Conservation (phyloP, 768 basidiomycete genomes). For the Filobasidium floriforme region DNA sequence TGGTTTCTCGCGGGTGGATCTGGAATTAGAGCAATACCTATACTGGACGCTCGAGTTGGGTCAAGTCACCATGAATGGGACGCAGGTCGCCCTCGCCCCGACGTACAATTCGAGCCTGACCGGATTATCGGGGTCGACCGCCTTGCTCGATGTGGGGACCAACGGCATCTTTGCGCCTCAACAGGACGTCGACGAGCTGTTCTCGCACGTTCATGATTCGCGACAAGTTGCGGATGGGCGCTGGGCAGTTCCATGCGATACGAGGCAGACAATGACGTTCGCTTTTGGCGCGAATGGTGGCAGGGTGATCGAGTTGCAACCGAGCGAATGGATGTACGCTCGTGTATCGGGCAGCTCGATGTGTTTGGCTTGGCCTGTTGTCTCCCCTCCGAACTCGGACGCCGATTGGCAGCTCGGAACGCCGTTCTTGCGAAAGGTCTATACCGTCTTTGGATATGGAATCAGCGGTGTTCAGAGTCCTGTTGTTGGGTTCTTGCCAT, state of each 20-base stretch:
- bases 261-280: slow-evolving; percentile 38
- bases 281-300: slow-evolving; percentile 28
- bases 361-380: slow-evolving; percentile 42
- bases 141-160: slow-evolving; percentile 38
- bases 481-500: slow-evolving; percentile 38
- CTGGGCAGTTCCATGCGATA: slow-evolving; percentile 41
- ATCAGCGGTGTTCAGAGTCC: slow-evolving; percentile 38
- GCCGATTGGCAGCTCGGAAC: slow-evolving; percentile 43
- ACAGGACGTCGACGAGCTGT: slow-evolving; percentile 37
- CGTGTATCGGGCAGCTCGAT: slow-evolving; percentile 28
- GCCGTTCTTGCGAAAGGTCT: slow-evolving; percentile 37
- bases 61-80: slow-evolving; percentile 38
- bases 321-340: slow-evolving; percentile 41
- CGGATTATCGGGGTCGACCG: slow-evolving; percentile 26
- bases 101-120: slow-evolving; percentile 28
- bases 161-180: slow-evolving; percentile 40
- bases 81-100: slow-evolving; percentile 28
- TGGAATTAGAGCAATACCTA: slow-evolving; percentile 26
- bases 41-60: slow-evolving; percentile 35
- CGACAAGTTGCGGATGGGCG: slow-evolving; percentile 33
- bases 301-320: slow-evolving; percentile 34
- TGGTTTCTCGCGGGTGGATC: neutral
- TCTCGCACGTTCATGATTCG: slow-evolving; percentile 32
- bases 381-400: slow-evolving; percentile 31
- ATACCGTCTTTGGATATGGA: slow-evolving; percentile 40